A percentile compares a stretch with the other conserved stretches of the same genome.
These are phyloP conservation scores for Trichosporon inkin DNA, from an alignment of 1,284 basidiomycete genomes.

Conservation along the genomic window DNA sequence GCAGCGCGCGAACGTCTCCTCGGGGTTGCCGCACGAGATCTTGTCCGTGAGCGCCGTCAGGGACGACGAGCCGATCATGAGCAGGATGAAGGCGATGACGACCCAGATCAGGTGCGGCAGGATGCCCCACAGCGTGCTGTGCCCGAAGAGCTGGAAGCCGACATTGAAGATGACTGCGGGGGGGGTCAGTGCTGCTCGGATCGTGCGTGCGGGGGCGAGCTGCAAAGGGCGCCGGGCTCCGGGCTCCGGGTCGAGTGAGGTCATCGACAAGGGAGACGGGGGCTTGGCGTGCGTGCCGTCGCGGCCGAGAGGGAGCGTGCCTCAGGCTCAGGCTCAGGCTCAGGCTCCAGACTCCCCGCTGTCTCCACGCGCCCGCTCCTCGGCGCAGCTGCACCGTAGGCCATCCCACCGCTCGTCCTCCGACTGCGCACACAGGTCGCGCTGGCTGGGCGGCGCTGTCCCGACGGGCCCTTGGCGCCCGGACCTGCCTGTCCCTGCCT, in stretches of 20 bases:
- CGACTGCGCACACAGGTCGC: too few relatives aligned
- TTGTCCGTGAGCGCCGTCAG: constrained; percentile 47
- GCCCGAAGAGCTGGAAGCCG: constrained; percentile 45
- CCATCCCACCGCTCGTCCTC: too few relatives aligned
- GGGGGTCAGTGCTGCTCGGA: not conserved
- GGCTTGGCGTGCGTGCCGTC: too few relatives aligned
- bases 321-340: too few relatives aligned
- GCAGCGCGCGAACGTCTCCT: constrained; percentile 40
- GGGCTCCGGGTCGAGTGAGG: too few relatives aligned
- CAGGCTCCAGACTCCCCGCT: too few relatives aligned
- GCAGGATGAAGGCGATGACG: constrained; percentile 47
- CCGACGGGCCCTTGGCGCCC: too few relatives aligned
- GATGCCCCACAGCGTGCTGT: constrained; percentile 46
- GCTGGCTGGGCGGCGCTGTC: too few relatives aligned
- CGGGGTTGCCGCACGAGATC: constrained; percentile 39
- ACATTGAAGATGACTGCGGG: constrained; percentile 45
- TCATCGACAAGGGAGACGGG: not conserved
- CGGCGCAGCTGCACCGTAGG: too few relatives aligned
- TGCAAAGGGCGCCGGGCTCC: not conserved
- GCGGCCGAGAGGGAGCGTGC: too few relatives aligned
- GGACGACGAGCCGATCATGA: constrained; percentile 47
- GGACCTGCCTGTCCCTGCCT: too few relatives aligned
- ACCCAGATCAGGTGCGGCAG: constrained; percentile 46
- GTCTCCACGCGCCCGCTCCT: too few relatives aligned
- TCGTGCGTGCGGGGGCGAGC: not conserved